Evolutionary conservation across 2,329 filamentous ascomycete species (phyloP), one percentile per base, ranked within the genome.

Genomic region (Oidium heveae): DNA sequence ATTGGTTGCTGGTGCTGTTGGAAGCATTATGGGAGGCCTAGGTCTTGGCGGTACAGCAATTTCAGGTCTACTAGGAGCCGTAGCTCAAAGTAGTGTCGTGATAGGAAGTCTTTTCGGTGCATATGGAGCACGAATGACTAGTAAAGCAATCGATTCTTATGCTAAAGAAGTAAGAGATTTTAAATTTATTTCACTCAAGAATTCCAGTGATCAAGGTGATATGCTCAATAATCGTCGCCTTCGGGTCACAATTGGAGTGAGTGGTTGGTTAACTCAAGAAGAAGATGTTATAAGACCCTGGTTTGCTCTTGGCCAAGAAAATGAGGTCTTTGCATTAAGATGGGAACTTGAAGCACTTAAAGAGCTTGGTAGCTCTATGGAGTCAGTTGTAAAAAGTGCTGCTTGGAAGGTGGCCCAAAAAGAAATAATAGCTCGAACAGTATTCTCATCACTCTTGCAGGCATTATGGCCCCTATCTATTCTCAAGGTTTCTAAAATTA

Each of bases 91-190:
- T 58, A 77, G 81, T 5, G 75, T 91, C 16, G 71, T 87, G 44
- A 82, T 94, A 33, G 89, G 88, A 16, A 79, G 83, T 39, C 70
- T 96, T 41, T 95, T 96, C 63, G 91, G 91, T 9, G 85, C 91
- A n/a, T 94, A 93, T 64, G 84, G 84, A 46, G 80, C 82, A 1
- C 77, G 81, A 37, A 88, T 94, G 73, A 84, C 84, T 0, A 79
- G 80, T 54, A 82, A 87, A 65, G 86, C 88, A 73, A 84, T 95
- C 73, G 86, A 94, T 59, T 74, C 81, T n/a, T 94, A 93, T 65
- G 76, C 83, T 12, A 80, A 79, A 60, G 86, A 94, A 59, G 81
- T 96, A 16, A 79, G 86, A 61, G 88, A 96, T 63, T 94, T 95
- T 66, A 86, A 79, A 0, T 85, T 96, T 61, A 68, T 94, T 12